Conservation (phyloP, 805 yeast genomes). For the Metschnikowia arizonensis region DNA sequence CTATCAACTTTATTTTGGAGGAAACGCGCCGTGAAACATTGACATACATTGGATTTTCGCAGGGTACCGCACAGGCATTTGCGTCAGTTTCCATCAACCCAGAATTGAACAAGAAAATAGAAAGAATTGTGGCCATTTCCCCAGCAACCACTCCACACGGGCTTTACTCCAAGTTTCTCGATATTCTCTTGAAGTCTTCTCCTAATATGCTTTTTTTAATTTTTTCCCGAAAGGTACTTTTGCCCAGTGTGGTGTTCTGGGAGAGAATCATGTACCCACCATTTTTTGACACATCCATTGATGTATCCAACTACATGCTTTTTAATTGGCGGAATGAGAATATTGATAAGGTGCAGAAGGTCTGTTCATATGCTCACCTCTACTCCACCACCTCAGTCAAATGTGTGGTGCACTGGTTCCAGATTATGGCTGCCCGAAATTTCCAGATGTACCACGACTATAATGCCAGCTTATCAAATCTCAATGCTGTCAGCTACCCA, state of each 20-base stretch:
- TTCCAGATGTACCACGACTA: constrained; percentile 88
- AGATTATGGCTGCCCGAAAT: constrained; percentile 50
- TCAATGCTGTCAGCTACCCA: constrained; percentile 38
- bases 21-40: constrained; percentile 41
- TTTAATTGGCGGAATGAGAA: constrained; percentile 79
- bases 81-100: constrained; percentile 72
- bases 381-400: constrained; percentile 91
- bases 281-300: constrained; percentile 67
- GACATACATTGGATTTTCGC: constrained; percentile 84
- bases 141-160: constrained; percentile 95
- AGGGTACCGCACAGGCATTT: constrained; percentile 91
- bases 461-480: constrained; percentile 20
- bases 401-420: constrained; percentile 53
- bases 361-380: constrained; percentile 77
- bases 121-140: constrained; percentile 72
- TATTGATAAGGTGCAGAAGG: constrained; percentile 69
- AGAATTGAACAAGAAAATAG: constrained; percentile 52
- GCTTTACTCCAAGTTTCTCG: constrained; percentile 69
- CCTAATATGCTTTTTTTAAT: constrained; percentile 67
- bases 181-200: constrained; percentile 67
- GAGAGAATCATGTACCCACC: constrained; percentile 73
- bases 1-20: constrained; percentile 66
- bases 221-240: constrained; percentile 69
- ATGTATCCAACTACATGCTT: constrained; percentile 57
- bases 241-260: constrained; percentile 82